phyloP scores from a whole-genome alignment of 495 filamentous ascomycete genomes.

The Penicillium cinerascens region DNA sequence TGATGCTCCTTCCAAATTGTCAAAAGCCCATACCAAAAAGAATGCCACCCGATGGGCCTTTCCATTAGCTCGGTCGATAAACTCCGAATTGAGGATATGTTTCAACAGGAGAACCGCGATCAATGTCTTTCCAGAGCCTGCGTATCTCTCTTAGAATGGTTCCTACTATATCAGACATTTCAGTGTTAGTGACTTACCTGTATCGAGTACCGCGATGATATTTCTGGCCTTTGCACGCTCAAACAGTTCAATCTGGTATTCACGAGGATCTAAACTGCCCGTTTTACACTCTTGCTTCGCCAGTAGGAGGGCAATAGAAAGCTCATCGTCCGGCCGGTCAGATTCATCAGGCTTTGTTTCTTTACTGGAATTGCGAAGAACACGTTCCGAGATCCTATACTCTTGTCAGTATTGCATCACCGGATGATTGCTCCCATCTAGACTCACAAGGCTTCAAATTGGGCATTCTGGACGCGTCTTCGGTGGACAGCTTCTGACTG shows the following conservation, averaged over 20 bases:
- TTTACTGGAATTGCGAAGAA: conserved; percentile 28
- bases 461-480: conserved; percentile 47
- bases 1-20: neutral
- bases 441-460: conserved; percentile 52
- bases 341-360: conserved; percentile 21
- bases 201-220: conserved; percentile 93
- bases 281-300: conserved; percentile 35
- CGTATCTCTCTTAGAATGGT: neutral
- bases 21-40: conserved; percentile 60
- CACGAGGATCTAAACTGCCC: conserved; percentile 66
- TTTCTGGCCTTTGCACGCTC: conserved; percentile 84
- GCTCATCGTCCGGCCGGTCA: conserved; percentile 16
- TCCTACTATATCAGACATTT: too few species aligned
- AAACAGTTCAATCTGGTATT: conserved; percentile 92
- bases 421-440: neutral
- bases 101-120: conserved; percentile 87
- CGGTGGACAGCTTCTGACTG: conserved; percentile 42
- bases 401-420: neutral
- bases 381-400: conserved; percentile 41
- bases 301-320: conserved; percentile 44
- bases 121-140: conserved; percentile 93
- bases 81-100: conserved; percentile 72
- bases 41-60: conserved; percentile 66
- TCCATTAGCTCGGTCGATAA: conserved; percentile 63
- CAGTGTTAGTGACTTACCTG: conserved; percentile 47